Conservation (phyloP, 2,329 filamentous ascomycete genomes). For the Cladosporium velox region DNA sequence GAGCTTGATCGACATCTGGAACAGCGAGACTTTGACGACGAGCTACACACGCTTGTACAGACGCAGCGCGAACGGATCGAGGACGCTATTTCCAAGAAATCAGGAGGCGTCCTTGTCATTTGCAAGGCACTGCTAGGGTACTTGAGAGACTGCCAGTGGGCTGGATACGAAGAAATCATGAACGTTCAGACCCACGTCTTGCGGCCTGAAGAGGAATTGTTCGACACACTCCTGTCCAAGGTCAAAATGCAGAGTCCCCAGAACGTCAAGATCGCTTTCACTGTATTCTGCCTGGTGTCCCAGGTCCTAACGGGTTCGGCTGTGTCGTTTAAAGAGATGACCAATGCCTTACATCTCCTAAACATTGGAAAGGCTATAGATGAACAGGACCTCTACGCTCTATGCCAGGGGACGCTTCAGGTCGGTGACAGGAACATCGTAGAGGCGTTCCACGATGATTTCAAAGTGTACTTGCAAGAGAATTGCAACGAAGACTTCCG, state of each 20-base stretch:
- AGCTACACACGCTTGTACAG: background rate
- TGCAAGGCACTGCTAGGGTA: background rate
- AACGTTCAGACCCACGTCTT: background rate
- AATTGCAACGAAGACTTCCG: conserved; percentile 1
- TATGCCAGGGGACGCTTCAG: background rate
- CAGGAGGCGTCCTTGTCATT: background rate
- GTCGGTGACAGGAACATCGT: background rate
- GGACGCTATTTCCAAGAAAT: background rate
- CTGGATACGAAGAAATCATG: conserved; percentile 1
- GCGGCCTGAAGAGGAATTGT: background rate
- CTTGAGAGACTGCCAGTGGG: conserved; percentile 1
- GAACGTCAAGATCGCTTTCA: background rate
- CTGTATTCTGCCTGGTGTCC: background rate
- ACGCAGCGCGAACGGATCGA: background rate
- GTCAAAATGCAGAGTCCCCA: background rate
- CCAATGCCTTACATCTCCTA: background rate
- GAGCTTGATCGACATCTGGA: background rate
- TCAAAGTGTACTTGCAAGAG: background rate
- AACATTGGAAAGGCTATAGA: background rate
- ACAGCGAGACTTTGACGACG: conserved; percentile 3
- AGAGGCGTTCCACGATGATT: background rate
- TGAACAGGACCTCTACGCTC: background rate
- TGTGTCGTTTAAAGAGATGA: background rate
- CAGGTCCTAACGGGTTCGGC: background rate
- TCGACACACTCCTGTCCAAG: background rate